Evolutionary conservation across 768 basidiomycete species (phyloP).

Genomic region (Suillus spraguei): DNA sequence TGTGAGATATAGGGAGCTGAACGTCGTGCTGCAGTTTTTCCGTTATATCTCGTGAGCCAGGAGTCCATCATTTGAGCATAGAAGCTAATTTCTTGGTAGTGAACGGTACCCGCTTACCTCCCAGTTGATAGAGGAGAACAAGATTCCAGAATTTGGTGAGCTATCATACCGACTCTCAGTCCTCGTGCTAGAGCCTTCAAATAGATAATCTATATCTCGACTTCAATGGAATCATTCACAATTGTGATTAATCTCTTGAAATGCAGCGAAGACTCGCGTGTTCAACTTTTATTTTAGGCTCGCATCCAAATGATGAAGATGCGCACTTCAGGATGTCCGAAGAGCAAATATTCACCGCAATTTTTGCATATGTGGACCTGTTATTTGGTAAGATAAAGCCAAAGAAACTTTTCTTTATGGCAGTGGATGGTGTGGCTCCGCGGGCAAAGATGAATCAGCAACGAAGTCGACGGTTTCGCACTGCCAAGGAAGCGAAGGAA

Average conservation of each 20-base stretch:
- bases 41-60: constrained; percentile 86
- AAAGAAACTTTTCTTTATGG: constrained; percentile 98
- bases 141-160: constrained; percentile 96
- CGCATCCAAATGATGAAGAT: constrained; percentile 96
- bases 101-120: constrained; percentile 99
- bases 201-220: constrained; percentile 90
- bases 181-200: constrained; percentile 19
- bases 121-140: constrained; percentile 96
- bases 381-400: constrained; percentile 98
- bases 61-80: background rate
- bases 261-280: background rate
- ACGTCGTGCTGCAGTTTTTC: constrained; percentile 69
- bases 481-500: constrained; percentile 91
- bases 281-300: constrained; percentile 46
- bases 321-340: constrained; percentile 95
- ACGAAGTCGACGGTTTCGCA: constrained; percentile 88
- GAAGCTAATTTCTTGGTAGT: constrained; percentile 41
- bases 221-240: constrained; percentile 93
- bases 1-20: constrained; percentile 14
- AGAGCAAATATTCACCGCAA: constrained; percentile 96
- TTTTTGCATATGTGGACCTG: constrained; percentile 96
- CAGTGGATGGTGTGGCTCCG: constrained; percentile 96
- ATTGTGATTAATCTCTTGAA: constrained; percentile 44
- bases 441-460: constrained; percentile 99
- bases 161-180: constrained; percentile 1